These are phyloP conservation scores for Uncinocarpus reesii DNA, from an alignment of 2,329 filamentous ascomycete genomes.

Conservation along the genomic window DNA sequence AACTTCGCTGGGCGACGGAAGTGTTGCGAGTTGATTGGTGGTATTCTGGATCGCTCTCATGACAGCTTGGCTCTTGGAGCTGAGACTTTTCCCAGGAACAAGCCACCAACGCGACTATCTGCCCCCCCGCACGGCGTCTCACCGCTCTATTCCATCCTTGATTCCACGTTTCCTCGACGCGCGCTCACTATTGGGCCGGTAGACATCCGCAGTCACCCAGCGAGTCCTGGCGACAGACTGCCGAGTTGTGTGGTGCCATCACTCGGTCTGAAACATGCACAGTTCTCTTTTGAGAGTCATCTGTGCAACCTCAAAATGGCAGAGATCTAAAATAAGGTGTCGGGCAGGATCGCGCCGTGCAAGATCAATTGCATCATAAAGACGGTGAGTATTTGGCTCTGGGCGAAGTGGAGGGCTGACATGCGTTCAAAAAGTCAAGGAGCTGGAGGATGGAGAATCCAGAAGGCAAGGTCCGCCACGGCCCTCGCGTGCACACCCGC, in stretches of 20 bases:
- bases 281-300: not conserved
- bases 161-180: constrained; percentile 6
- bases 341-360: not conserved
- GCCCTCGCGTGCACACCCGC: constrained; percentile 10
- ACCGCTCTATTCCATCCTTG: constrained; percentile 4
- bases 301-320: not conserved
- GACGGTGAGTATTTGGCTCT: not conserved
- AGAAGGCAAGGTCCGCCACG: constrained; percentile 5
- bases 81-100: not conserved
- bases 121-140: not conserved
- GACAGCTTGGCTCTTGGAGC: not conserved
- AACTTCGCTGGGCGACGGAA: not conserved
- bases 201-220: not conserved
- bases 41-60: not conserved
- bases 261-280: not conserved
- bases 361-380: constrained; percentile 9
- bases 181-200: not conserved
- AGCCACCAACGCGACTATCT: not conserved
- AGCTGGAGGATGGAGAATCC: not conserved
- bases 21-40: not conserved
- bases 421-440: not conserved
- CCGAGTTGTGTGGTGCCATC: not conserved
- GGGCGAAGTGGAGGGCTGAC: not conserved
- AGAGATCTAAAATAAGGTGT: not conserved
- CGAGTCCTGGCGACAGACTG: not conserved